Evolutionary conservation across 371 early-diverging fungal species (phyloP).

Genomic region (Pancytospora philotis): DNA sequence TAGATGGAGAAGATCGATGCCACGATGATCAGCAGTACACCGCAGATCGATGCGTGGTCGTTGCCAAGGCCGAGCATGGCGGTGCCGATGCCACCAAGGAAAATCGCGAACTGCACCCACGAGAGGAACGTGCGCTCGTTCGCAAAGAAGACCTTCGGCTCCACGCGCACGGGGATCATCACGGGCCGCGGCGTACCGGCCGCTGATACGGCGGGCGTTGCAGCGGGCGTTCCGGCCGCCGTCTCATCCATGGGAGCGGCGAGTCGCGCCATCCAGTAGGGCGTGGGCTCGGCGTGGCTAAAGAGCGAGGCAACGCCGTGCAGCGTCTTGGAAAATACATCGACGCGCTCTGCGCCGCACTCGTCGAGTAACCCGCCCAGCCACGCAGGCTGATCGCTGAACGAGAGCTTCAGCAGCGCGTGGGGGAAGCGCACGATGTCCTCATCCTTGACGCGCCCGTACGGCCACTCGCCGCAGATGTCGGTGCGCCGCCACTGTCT

Average conservation of each 20-base stretch:
- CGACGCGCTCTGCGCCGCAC: conserved; percentile 80
- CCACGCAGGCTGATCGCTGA: conserved; percentile 81
- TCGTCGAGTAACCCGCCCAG: conserved; percentile 74
- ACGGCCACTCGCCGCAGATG: conserved; percentile 87
- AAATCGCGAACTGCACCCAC: conserved; percentile 68
- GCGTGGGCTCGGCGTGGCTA: conserved; percentile 71
- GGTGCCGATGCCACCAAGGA: conserved; percentile 61
- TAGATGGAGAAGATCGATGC: conserved; percentile 73
- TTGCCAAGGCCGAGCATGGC: conserved; percentile 60
- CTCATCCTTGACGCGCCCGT: conserved; percentile 65
- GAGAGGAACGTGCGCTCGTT: conserved; percentile 95
- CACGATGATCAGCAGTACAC: conserved; percentile 68
- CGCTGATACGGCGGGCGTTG: no score
- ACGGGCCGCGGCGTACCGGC: conserved; percentile 41
- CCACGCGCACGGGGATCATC: conserved; percentile 66
- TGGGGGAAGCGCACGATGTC: conserved; percentile 85
- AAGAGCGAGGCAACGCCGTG: conserved; percentile 86
- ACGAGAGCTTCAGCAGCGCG: conserved; percentile 89
- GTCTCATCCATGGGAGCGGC: no score
- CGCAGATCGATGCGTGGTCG: conserved; percentile 45
- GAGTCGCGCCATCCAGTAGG: conserved; percentile 91
- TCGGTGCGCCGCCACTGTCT: conserved; percentile 73
- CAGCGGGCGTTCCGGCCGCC: no score
- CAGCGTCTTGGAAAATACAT: conserved; percentile 91
- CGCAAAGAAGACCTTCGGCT: conserved; percentile 97